These are phyloP conservation scores for Vaccinium macrocarpon DNA, from an alignment of 148 eudicot species.

Conservation along the genomic window DNA sequence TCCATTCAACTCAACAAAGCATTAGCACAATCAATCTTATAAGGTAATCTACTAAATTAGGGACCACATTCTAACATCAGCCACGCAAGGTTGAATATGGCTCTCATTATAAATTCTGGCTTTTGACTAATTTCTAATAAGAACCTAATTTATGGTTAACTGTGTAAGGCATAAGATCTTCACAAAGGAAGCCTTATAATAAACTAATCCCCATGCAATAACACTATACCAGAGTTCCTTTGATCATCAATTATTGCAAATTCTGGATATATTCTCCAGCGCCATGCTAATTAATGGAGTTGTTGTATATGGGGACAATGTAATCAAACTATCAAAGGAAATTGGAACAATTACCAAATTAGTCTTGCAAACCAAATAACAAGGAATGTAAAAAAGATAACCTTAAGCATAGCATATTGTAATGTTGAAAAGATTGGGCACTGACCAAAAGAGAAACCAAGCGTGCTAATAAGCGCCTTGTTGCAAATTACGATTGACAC, in stretches of 20 bases:
- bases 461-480: slow-evolving; percentile 40
- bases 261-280: not conserved
- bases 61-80: not conserved
- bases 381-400: not conserved
- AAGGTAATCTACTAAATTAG: not conserved
- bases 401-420: not conserved
- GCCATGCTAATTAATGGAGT: not conserved
- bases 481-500: slow-evolving; percentile 41
- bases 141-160: too few species aligned
- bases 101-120: not conserved
- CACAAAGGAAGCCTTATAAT: not conserved
- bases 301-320: not conserved
- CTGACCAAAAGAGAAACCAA: slow-evolving; percentile 44
- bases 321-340: not conserved
- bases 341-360: not conserved
- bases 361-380: not conserved
- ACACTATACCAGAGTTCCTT: not conserved
- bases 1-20: not conserved
- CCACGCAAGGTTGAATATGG: not conserved
- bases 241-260: not conserved
- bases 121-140: not conserved
- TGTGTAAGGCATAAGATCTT: not conserved
- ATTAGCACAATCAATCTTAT: not conserved
- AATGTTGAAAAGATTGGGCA: not conserved
- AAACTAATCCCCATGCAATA: not conserved